A percentile compares a stretch with the other conserved stretches of the same genome.
These are phyloP conservation scores for Pyricularia sp. DNA, from an alignment of 2,329 filamentous ascomycete species.

Conservation along the genomic window DNA sequence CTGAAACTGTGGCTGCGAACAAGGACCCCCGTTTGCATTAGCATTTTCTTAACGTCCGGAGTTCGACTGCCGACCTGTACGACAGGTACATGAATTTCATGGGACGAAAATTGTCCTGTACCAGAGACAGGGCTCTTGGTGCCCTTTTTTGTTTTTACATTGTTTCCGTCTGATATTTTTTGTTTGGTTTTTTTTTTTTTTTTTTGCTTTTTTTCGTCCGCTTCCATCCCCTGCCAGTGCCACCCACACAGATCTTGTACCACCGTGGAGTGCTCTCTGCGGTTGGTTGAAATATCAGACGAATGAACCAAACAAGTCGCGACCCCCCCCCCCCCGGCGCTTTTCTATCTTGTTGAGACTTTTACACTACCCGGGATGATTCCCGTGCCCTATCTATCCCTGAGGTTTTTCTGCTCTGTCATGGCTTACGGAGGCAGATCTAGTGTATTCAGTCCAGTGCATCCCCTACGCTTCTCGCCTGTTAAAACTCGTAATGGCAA, in stretches of 20 bases:
- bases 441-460: background rate
- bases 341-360: background rate
- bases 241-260: background rate
- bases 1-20: background rate
- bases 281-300: background rate
- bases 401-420: background rate
- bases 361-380: background rate
- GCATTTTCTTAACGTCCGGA: background rate
- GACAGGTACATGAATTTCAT: background rate
- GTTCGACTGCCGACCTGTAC: background rate
- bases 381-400: background rate
- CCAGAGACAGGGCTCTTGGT: background rate
- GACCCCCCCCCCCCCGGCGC: no score
- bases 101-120: background rate
- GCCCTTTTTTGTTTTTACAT: background rate
- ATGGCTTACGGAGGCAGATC: background rate
- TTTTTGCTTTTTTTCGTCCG: background rate
- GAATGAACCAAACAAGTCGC: background rate
- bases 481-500: background rate
- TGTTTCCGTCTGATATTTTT: background rate
- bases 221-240: background rate
- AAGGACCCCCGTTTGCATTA: background rate
- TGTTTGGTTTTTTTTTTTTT: background rate
- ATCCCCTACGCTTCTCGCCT: background rate
- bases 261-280: background rate